These are phyloP conservation scores for Escallonia rubra DNA, from an alignment of 129 eudicot species.

Conservation along the genomic window DNA sequence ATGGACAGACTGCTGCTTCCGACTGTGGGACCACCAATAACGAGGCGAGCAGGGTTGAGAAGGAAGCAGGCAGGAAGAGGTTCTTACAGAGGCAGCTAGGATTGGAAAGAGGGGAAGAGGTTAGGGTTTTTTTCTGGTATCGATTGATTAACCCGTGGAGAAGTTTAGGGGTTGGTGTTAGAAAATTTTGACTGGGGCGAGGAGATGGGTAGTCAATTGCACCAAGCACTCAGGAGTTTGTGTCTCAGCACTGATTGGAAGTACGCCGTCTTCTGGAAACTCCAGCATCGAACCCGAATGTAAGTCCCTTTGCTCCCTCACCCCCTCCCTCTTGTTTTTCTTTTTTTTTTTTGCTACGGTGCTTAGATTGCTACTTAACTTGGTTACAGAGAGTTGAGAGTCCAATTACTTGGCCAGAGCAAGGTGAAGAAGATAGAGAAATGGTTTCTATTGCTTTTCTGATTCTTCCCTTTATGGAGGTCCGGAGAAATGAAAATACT, in stretches of 20 bases:
- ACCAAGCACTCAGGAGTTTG: slow-evolving; percentile 54
- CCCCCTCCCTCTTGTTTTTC: background rate
- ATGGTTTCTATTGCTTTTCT: no score
- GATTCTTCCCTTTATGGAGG: no score
- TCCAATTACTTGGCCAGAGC: no score
- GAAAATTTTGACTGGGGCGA: slow-evolving; percentile 18
- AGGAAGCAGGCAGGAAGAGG: slow-evolving; percentile 99
- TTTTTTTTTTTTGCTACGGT: background rate
- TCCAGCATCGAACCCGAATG: slow-evolving; percentile 69
- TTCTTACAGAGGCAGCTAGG: slow-evolving; percentile 95
- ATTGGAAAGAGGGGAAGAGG: slow-evolving; percentile 22
- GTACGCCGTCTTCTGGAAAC: slow-evolving; percentile 89
- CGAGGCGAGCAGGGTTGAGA: slow-evolving; percentile 75
- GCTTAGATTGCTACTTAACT: no score
- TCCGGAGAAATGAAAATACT: no score
- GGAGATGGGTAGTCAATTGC: slow-evolving; percentile 72
- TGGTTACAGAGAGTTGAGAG: no score
- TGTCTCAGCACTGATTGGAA: slow-evolving; percentile 80
- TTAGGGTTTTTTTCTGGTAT: slow-evolving; percentile 22
- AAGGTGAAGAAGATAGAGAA: no score
- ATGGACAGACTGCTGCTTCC: slow-evolving; percentile 64
- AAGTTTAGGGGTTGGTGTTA: slow-evolving; percentile 5
- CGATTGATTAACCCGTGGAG: slow-evolving; percentile 26
- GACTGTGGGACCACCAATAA: slow-evolving; percentile 90
- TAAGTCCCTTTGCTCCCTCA: slow-evolving; percentile 27